Percentiles rank a stretch among this genome's conserved stretches.
These are phyloP conservation scores for Proliferodiscus dingleyae DNA, from an alignment of 2,329 filamentous ascomycete species.

Conservation along the genomic window DNA sequence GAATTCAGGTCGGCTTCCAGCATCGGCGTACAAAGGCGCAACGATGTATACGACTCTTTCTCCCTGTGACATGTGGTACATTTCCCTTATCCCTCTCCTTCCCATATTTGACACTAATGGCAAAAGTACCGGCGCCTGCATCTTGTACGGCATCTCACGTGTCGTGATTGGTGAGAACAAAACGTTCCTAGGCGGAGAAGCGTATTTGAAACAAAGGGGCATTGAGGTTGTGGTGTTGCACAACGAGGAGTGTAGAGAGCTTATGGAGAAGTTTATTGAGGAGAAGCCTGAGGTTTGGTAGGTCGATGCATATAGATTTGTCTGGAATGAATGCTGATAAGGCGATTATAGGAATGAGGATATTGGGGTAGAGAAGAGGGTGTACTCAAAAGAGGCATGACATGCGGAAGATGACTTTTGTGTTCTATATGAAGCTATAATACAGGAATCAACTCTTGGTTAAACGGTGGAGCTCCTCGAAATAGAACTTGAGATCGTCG, in stretches of 20 bases:
- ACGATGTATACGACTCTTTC: conserved; percentile 84
- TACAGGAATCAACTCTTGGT: conserved; percentile 36
- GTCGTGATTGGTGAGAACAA: conserved; percentile 76
- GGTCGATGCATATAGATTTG: conserved; percentile 29
- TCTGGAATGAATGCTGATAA: neutral
- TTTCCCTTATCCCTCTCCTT: neutral
- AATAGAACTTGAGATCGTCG: conserved; percentile 88
- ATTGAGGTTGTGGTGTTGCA: conserved; percentile 70
- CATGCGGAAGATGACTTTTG: conserved; percentile 2
- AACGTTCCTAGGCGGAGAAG: conserved; percentile 69
- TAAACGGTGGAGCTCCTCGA: conserved; percentile 80
- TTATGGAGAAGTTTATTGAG: conserved; percentile 69
- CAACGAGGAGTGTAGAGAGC: conserved; percentile 56
- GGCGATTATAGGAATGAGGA: conserved; percentile 48
- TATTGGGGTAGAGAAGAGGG: conserved; percentile 45
- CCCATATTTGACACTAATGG: neutral
- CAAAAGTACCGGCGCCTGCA: conserved; percentile 62
- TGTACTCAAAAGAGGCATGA: conserved; percentile 34
- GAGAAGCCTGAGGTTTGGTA: conserved; percentile 68
- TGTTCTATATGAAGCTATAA: neutral
- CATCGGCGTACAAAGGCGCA: conserved; percentile 61
- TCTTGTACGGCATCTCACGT: conserved; percentile 68
- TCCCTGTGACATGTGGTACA: conserved; percentile 68
- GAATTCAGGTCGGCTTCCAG: conserved; percentile 66
- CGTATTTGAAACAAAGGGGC: conserved; percentile 61